phyloP scores from a whole-genome alignment of 2,329 filamentous ascomycete species.

The Parafenestella ontariensis region DNA sequence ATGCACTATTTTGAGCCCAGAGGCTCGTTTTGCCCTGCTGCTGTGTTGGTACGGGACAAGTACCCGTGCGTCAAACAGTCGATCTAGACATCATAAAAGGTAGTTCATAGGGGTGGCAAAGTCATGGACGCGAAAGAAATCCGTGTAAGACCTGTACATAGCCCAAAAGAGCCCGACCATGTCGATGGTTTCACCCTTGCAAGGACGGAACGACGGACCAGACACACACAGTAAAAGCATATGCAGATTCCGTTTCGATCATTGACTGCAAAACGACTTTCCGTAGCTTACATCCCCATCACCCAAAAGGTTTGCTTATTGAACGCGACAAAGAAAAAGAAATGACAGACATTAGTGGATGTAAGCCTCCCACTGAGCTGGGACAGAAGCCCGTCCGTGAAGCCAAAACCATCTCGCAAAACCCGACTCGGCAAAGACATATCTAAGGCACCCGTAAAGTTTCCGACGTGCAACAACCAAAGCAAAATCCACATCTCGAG shows the following conservation, averaged over 20 bases:
- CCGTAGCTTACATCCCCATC: constrained; percentile 33
- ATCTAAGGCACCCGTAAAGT: constrained; percentile 1
- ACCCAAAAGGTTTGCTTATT: constrained; percentile 26
- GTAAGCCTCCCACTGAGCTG: constrained; percentile 12
- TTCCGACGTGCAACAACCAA: constrained; percentile 16
- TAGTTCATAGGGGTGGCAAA: not conserved
- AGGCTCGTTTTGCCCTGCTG: not conserved
- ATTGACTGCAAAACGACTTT: constrained; percentile 17
- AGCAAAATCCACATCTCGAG: constrained; percentile 22
- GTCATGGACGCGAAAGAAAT: not conserved
- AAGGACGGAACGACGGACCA: not conserved
- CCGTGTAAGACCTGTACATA: not conserved
- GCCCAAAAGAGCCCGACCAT: not conserved
- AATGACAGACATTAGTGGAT: constrained; percentile 37
- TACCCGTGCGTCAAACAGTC: too few relatives aligned
- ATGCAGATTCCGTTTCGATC: constrained; percentile 22
- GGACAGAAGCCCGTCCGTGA: constrained; percentile 21
- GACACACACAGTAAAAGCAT: constrained; percentile 6
- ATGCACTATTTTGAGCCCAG: not conserved
- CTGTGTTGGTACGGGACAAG: not conserved
- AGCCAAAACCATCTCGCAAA: constrained; percentile 13
- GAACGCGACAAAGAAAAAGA: constrained; percentile 33
- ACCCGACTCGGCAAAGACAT: constrained; percentile 9
- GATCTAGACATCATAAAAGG: too few relatives aligned
- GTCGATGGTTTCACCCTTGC: not conserved